These are phyloP conservation scores for Termitomyces sp. DNA, from an alignment of 768 basidiomycete species.

Conservation along the genomic window DNA sequence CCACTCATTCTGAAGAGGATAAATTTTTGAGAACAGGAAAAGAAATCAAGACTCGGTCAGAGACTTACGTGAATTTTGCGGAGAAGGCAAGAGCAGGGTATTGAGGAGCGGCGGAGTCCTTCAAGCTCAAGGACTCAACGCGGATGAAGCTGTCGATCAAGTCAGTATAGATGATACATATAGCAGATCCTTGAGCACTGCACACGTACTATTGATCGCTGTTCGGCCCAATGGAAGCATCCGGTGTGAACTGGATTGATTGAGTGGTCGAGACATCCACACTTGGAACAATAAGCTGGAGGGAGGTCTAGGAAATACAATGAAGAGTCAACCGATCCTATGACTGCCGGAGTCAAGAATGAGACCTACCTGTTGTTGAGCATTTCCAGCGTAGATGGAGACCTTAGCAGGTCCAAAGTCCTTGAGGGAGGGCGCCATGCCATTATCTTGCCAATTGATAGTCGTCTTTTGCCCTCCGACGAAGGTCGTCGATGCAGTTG, in stretches of 20 bases:
- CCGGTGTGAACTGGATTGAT: slow-evolving; percentile 48
- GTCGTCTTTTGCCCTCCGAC: slow-evolving; percentile 46
- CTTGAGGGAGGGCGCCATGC: slow-evolving; percentile 40
- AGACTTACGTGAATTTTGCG: slow-evolving; percentile 67
- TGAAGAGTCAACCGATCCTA: not conserved
- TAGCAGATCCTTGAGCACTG: not conserved
- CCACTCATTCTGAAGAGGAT: slow-evolving; percentile 51
- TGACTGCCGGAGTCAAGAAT: not conserved
- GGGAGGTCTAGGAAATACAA: slow-evolving; percentile 35
- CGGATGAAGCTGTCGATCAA: slow-evolving; percentile 65
- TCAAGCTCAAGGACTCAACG: slow-evolving; percentile 54
- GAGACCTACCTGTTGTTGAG: slow-evolving; percentile 51
- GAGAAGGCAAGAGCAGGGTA: slow-evolving; percentile 73
- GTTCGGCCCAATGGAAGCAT: slow-evolving; percentile 52
- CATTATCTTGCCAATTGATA: slow-evolving; percentile 60
- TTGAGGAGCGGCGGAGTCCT: slow-evolving; percentile 47
- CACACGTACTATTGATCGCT: slow-evolving; percentile 50
- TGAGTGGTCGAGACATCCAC: slow-evolving; percentile 49
- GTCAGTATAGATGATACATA: not conserved
- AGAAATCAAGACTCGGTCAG: not conserved
- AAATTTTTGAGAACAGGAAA: not conserved
- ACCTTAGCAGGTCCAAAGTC: slow-evolving; percentile 50
- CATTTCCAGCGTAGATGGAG: slow-evolving; percentile 63
- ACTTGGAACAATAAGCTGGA: slow-evolving; percentile 47
- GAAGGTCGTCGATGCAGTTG: slow-evolving; percentile 42